Evolutionary conservation across 176 grass and related monocot genomes (phyloP).

Genomic region (Paspalum vaginatum): DNA sequence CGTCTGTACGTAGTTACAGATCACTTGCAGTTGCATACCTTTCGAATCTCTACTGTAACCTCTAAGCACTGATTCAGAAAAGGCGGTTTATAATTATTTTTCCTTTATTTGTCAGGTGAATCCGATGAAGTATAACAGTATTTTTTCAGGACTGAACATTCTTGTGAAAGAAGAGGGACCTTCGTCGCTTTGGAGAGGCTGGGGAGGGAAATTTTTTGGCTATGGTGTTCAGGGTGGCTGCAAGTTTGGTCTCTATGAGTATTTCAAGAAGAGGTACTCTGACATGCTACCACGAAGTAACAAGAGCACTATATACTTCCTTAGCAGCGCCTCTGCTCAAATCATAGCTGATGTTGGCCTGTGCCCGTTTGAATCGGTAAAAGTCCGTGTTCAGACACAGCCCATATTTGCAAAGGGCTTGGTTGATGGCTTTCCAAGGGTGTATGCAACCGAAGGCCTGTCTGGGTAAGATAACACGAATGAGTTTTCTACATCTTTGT

Average conservation of each 20-base stretch:
- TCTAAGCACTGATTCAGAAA: background rate
- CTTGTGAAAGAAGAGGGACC: constrained; percentile 90
- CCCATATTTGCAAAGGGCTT: constrained; percentile 86
- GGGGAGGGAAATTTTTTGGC: constrained; percentile 84
- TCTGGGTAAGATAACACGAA: constrained; percentile 65
- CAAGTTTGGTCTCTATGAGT: constrained; percentile 95
- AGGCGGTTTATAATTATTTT: background rate
- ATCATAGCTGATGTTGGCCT: constrained; percentile 91
- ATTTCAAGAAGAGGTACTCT: constrained; percentile 94
- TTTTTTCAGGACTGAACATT: constrained; percentile 65
- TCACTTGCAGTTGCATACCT: background rate
- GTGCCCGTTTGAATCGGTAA: constrained; percentile 89
- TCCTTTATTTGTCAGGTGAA: constrained; percentile 63
- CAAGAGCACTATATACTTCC: constrained; percentile 73
- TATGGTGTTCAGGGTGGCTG: constrained; percentile 90
- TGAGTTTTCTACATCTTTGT: background rate
- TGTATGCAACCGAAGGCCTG: constrained; percentile 89
- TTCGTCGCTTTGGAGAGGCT: constrained; percentile 90
- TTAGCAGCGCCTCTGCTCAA: constrained; percentile 95
- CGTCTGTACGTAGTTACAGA: background rate
- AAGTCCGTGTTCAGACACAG: constrained; percentile 92
- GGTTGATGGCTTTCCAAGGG: constrained; percentile 86
- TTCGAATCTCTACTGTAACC: background rate
- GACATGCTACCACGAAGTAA: constrained; percentile 62
- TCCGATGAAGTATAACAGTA: constrained; percentile 83